Base-by-base conservation (phyloP, 768 basidiomycete genomes). In the Sistotremastrum niveocremeum region DNA sequence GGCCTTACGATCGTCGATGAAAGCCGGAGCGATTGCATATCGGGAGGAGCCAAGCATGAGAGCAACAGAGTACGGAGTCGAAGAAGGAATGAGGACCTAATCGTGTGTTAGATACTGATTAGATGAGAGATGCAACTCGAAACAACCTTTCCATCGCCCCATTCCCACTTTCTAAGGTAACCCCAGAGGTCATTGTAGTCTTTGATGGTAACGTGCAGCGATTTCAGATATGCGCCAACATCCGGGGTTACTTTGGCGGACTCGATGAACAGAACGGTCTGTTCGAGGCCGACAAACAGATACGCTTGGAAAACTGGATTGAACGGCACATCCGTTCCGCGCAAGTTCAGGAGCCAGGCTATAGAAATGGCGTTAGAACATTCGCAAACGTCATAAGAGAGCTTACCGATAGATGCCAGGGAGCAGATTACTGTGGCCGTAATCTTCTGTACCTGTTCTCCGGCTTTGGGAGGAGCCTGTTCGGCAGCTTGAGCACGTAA, bases 291-390 rank as follows among this genome's bases (percentile, higher is more conserved):
- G 37, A 97, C 70, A 54, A 81, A 85, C 12, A 93, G 63, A 57
- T 94, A 98, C 0, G 84, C 75, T 44, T 84, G 84, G 66, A 95
- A 94, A 6, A 98, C 74, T 0, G 94, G 94, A 58, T 88, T 91
- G 68, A 79, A 87, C 0, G 88, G 87, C 41, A 97, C 81, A 56
- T 97, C 93, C 3, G 76, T 73, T 34, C 91, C 93, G 42, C 94
- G 82, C 45, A 93, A 66, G 57, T 98, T 98, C 34, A 97, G 68
- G 2, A 85, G 56, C 67, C 88, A 95, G 0, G 94, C 94, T 77
- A 64, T 32, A 28, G 37, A 20, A 20, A 20, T 20, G 20, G 20
- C 20, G 20, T 33, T 9, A 39, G 33, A 39, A 36, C 33, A 34
- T 42, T 3, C 10, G 7, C 6, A 28, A 40, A 38, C 11, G n/a